Evolutionary conservation across 2,329 filamentous ascomycete species (phyloP).

Genomic region (Clarireedia homoeocarpa): DNA sequence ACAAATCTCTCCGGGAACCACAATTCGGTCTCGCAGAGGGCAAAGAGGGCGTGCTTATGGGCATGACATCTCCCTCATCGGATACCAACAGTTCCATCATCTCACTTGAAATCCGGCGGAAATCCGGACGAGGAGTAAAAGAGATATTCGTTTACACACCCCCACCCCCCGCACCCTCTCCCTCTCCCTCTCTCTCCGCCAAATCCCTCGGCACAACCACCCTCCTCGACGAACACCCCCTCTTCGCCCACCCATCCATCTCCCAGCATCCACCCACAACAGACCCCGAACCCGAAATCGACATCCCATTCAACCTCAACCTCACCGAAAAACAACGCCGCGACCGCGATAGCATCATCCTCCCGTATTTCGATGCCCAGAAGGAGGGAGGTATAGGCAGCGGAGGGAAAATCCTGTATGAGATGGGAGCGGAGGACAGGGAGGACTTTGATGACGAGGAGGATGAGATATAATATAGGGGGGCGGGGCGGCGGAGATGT

Average conservation of each 20-base stretch:
- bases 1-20: conserved; percentile 68
- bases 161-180: conserved; percentile 6
- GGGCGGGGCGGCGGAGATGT: not conserved
- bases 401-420: conserved; percentile 88
- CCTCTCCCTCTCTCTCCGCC: conserved; percentile 10
- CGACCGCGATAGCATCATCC: conserved; percentile 79
- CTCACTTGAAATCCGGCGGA: conserved; percentile 77
- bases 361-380: conserved; percentile 97
- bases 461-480: conserved; percentile 28
- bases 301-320: conserved; percentile 77
- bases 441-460: conserved; percentile 97
- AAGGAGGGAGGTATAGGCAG: conserved; percentile 70
- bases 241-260: conserved; percentile 43
- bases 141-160: conserved; percentile 54
- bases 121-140: conserved; percentile 32
- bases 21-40: conserved; percentile 72
- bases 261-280: conserved; percentile 17
- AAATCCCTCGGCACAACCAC: conserved; percentile 22
- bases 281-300: conserved; percentile 41
- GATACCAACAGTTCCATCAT: conserved; percentile 45
- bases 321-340: conserved; percentile 84
- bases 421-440: conserved; percentile 94
- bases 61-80: conserved; percentile 23
- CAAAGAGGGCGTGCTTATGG: conserved; percentile 67
- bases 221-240: conserved; percentile 70